Base-by-base conservation (phyloP, 305 asterid species). In the Fraxinus xanthoxyloides region DNA sequence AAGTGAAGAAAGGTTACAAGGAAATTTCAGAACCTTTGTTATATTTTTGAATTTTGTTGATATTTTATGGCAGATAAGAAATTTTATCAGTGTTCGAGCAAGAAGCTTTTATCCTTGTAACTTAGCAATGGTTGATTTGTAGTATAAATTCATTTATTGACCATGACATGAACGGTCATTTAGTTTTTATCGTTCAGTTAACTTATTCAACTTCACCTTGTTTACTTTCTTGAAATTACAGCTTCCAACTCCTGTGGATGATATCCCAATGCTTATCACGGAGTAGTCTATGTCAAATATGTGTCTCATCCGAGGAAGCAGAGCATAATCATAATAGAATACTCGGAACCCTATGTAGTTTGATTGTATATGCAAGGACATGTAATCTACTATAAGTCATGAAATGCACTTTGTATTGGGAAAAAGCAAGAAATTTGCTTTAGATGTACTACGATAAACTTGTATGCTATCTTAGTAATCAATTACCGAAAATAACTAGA, bases 201-300 rank as follows among this genome's bases (percentile, higher is more conserved):
- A 56, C 24, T n/a, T 2, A 26, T 43, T 67, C 6, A 15, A 19
- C 3, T 51, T 38, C 43, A 31, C 59, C 1, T 7, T 23, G 24
- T 65, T 15, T 73, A 51, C 21, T 23, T 72, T 80, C 69, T 59
- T 7, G 23, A 72, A 32, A 21, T 85, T 78, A 73, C 90, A 92
- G 98, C 72, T 89, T 72, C 92, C 90, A 12, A 78, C 79, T 80
- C 84, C 90, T 8, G 76, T 79, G 40, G 84, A 89, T 67, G 92
- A 87, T 70, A 80, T 87, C 79, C 89, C 86, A 0, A 78, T 91
- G 92, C 93, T 92, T 30, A 48, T 93, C 40, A 89, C 97, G 1
- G 92, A 92, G 80, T 92, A 93, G 91, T 80, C 75, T 69, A 38
- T 70, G 76, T 54, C 81, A 36, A 72, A 19, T 75, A 59, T 40